Evolutionary conservation across 2,329 filamentous ascomycete genomes (phyloP).

Genomic region (Alternaria sp.): DNA sequence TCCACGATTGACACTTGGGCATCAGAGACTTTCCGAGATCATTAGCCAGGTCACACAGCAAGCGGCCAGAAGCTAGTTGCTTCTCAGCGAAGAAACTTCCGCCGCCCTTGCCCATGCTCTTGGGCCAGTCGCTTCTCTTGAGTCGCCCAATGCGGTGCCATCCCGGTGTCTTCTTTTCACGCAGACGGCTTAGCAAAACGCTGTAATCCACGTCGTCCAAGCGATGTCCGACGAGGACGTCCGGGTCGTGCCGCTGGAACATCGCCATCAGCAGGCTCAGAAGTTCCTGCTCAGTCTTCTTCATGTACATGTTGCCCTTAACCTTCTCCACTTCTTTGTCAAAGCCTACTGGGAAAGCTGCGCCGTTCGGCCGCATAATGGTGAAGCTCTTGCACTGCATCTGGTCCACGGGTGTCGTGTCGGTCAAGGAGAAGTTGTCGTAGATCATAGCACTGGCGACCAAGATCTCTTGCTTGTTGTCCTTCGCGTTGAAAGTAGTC

Average conservation of each 20-base stretch:
- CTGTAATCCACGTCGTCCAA: constrained; percentile 98
- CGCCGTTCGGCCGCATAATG: constrained; percentile 79
- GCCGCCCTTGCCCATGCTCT: constrained; percentile 81
- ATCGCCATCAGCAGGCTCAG: constrained; percentile 89
- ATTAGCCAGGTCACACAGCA: constrained; percentile 93
- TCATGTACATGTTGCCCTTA: constrained; percentile 77
- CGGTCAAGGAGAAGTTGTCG: constrained; percentile 83
- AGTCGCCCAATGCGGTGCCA: constrained; percentile 94
- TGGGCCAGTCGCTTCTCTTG: constrained; percentile 83
- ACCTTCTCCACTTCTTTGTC: constrained; percentile 77
- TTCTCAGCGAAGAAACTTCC: constrained; percentile 93
- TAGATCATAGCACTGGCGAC: constrained; percentile 92
- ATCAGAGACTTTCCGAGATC: constrained; percentile 97
- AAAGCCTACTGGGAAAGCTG: constrained; percentile 84
- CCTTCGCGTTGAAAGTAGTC: constrained; percentile 85
- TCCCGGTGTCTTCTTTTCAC: constrained; percentile 87
- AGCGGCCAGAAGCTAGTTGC: constrained; percentile 83
- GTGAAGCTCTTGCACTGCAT: constrained; percentile 91
- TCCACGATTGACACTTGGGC: constrained; percentile 98
- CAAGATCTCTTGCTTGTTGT: constrained; percentile 96
- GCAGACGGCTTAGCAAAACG: constrained; percentile 82
- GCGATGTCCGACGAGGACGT: constrained; percentile 91
- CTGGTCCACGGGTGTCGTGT: constrained; percentile 87
- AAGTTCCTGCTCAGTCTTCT: constrained; percentile 83
- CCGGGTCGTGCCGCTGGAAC: constrained; percentile 85